A percentile compares a stretch with the other conserved stretches of the same genome.
phyloP scores from a whole-genome alignment of 1,284 basidiomycete species.

The Entoloma clypeatum region DNA sequence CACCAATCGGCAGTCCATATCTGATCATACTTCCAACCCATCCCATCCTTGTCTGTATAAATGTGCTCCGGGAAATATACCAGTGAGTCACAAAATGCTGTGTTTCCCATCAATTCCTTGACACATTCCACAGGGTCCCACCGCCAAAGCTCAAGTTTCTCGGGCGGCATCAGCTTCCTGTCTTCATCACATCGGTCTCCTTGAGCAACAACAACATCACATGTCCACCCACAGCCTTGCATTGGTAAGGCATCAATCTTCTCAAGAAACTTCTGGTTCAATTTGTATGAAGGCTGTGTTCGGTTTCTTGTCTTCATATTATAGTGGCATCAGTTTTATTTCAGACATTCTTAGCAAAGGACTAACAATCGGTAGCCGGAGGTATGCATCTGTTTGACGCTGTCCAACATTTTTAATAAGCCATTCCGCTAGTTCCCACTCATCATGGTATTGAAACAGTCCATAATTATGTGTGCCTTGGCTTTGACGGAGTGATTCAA shows the following conservation, averaged over 20 bases:
- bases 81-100: constrained; percentile 27
- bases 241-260: constrained; percentile 28
- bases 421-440: constrained; percentile 9
- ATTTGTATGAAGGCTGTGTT: not conserved
- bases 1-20: constrained; percentile 45
- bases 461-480: not conserved
- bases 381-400: constrained; percentile 25
- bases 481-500: not conserved
- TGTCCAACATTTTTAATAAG: constrained; percentile 9
- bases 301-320: not conserved
- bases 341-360: not conserved
- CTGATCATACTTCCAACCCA: constrained; percentile 28
- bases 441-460: constrained; percentile 2
- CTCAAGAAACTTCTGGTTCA: constrained; percentile 19
- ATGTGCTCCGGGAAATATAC: constrained; percentile 29
- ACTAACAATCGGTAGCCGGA: constrained; percentile 32
- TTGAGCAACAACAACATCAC: constrained; percentile 17
- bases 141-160: constrained; percentile 28
- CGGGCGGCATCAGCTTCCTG: constrained; percentile 14
- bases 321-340: not conserved
- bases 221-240: constrained; percentile 20
- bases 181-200: constrained; percentile 26
- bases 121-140: constrained; percentile 28
- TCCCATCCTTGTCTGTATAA: constrained; percentile 24
- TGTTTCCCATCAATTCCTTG: constrained; percentile 24